Evolutionary conservation across 306 rosid species (phyloP).

Genomic region (Gynostemma pentaphyllum): DNA sequence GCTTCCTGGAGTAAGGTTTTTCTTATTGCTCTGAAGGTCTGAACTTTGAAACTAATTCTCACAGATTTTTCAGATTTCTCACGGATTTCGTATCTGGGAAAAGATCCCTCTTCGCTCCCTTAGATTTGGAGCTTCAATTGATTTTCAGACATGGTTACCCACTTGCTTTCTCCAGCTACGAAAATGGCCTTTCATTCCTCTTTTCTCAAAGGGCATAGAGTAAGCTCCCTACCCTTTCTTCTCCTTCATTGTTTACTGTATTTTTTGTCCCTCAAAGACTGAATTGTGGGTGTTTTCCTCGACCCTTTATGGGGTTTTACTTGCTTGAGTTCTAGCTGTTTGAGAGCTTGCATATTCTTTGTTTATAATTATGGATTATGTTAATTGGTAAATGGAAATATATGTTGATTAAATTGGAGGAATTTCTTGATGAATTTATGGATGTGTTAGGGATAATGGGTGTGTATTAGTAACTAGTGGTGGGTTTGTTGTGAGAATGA

Average conservation of each 20-base stretch:
- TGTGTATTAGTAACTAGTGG: no score
- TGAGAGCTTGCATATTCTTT: neutral
- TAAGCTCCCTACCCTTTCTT: constrained; percentile 8
- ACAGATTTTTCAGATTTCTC: neutral
- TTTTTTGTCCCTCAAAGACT: neutral
- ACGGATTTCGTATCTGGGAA: neutral
- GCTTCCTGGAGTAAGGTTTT: neutral
- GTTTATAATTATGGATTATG: neutral
- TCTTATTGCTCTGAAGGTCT: neutral
- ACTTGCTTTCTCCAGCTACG: constrained; percentile 34
- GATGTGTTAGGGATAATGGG: no score
- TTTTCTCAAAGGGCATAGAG: constrained; percentile 29
- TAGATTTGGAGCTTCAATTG: neutral
- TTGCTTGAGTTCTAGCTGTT: neutral
- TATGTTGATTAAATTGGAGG: neutral
- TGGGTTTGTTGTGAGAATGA: no score
- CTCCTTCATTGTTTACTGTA: neutral
- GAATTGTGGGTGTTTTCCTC: neutral
- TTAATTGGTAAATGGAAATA: neutral
- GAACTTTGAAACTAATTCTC: neutral
- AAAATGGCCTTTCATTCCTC: constrained; percentile 22
- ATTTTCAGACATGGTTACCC: constrained; percentile 31
- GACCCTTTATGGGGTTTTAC: neutral
- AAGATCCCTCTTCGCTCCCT: neutral
- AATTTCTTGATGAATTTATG: neutral